These are phyloP conservation scores for Ochetophila trinervis DNA, from an alignment of 306 rosid genomes.

Conservation along the genomic window DNA sequence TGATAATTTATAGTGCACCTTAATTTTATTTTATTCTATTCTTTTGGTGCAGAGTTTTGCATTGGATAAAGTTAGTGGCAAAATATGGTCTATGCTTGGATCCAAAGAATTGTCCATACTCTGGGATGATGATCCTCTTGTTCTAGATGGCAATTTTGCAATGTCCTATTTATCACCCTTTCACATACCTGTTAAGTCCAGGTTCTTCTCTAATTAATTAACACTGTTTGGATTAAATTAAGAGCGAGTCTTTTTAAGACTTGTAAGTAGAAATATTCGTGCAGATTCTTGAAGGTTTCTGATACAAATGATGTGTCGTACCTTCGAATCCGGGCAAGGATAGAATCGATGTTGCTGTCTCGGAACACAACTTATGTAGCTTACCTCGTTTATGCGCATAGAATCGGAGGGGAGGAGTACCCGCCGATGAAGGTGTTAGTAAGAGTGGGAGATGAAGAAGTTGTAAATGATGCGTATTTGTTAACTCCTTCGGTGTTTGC, in stretches of 20 bases:
- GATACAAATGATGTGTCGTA: background rate
- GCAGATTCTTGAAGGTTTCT: slow-evolving; percentile 3
- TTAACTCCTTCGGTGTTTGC: background rate
- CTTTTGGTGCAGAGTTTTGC: slow-evolving; percentile 7
- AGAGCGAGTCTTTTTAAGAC: background rate
- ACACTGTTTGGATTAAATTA: background rate
- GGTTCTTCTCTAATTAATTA: background rate
- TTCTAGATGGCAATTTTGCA: background rate
- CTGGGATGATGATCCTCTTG: background rate
- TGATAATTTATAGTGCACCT: no score
- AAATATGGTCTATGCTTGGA: slow-evolving; percentile 5
- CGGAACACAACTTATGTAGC: slow-evolving; percentile 5
- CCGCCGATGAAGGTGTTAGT: background rate
- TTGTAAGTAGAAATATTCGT: background rate
- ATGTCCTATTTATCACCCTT: background rate
- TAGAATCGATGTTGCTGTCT: background rate
- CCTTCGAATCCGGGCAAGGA: background rate
- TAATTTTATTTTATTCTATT: background rate
- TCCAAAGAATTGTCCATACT: background rate
- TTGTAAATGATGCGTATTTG: background rate
- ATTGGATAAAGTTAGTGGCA: background rate
- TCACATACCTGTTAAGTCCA: background rate
- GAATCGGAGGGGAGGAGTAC: background rate
- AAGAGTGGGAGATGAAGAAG: background rate
- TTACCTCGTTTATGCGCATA: slow-evolving; percentile 2